Base-by-base conservation (phyloP, 108 stramenopile species). In the Hondaea fermentalgiana region DNA sequence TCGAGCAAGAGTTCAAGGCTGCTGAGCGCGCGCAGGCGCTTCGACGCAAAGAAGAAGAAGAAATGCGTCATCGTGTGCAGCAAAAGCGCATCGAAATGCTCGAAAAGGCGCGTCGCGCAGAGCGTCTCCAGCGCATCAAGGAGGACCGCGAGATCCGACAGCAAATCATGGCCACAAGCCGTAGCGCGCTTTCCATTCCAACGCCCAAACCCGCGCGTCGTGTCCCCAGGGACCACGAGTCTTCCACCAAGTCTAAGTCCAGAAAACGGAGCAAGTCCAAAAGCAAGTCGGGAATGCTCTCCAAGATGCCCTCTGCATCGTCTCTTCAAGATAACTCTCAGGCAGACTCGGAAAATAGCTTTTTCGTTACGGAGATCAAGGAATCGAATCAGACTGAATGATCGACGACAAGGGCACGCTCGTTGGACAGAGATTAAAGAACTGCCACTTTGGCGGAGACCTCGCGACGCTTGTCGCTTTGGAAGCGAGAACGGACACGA, bases 1-100 rank as follows among this genome's bases (percentile, higher is more conserved):
- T 95, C 59, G 94, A 95, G 90, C 91, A 93, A 71, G 95, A 94
- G 91, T 93, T 94, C 72, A 88, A 90, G 60, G 91, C 92, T 53
- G 93, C 94, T 28, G 93, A 94, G 87, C 60, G 83, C 23, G 87
- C 87, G n/a, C 93, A 94, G 60, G 47, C 88, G 42, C 57, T 87
- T 69, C 59, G 93, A 55, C 89, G 91, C 72, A 92, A 90, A 72
- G 93, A 94, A 89, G 92, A 92, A 69, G 91, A 91, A 53, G 92
- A 92, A 60, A 83, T 91, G 87, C 59, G 83, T 8, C 72, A 87
- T 45, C 89, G 72, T 44, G 90, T 90, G 14, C 90, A 90, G 60
- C 57, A 72, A 43, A 90, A 90, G 71, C 60, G 90, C 10, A 69
- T 87, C 88, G 87, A 90, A 44, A 58, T 87, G 51, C 90, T 90